These are phyloP conservation scores for Astrothelium macrocarpum DNA, from an alignment of 495 filamentous ascomycete species.

Conservation along the genomic window DNA sequence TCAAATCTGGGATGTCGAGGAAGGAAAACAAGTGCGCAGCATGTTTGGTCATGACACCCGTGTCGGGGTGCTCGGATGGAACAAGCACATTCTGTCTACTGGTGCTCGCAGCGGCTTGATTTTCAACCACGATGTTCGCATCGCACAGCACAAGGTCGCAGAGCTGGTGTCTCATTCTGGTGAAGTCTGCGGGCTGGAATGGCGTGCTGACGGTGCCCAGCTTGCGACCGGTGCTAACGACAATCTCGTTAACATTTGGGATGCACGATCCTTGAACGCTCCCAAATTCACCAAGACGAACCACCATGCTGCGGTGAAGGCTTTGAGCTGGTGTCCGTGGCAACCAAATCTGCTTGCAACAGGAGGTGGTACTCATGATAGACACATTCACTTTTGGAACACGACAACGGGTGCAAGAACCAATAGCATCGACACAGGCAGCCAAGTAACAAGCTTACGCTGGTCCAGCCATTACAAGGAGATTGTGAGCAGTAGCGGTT, in stretches of 20 bases:
- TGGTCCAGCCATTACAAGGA: conserved; percentile 97
- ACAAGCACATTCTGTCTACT: conserved; percentile 91
- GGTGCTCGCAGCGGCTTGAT: conserved; percentile 91
- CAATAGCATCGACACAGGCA: conserved; percentile 98
- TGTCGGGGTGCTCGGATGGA: conserved; percentile 97
- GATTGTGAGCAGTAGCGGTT: conserved; percentile 91
- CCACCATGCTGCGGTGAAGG: conserved; percentile 97
- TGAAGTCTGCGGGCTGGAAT: conserved; percentile 96
- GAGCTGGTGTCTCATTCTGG: conserved; percentile 94
- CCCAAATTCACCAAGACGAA: conserved; percentile 99
- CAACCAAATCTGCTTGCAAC: conserved; percentile 94
- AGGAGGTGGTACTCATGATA: conserved; percentile 90
- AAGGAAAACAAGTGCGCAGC: conserved; percentile 87
- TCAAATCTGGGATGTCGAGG: conserved; percentile 98
- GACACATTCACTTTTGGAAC: conserved; percentile 99
- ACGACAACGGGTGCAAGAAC: conserved; percentile 90
- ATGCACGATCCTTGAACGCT: conserved; percentile 79
- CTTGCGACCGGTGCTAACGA: conserved; percentile 96
- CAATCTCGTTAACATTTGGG: conserved; percentile 98
- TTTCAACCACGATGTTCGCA: conserved; percentile 97
- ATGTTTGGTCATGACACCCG: conserved; percentile 97
- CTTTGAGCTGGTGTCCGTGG: conserved; percentile 98
- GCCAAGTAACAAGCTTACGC: conserved; percentile 86
- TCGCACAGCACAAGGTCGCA: conserved; percentile 94
- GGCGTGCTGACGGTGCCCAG: conserved; percentile 91